Evolutionary conservation across 1,139 yeast species (phyloP).

Genomic region (Yamadazyma diddensiae): DNA sequence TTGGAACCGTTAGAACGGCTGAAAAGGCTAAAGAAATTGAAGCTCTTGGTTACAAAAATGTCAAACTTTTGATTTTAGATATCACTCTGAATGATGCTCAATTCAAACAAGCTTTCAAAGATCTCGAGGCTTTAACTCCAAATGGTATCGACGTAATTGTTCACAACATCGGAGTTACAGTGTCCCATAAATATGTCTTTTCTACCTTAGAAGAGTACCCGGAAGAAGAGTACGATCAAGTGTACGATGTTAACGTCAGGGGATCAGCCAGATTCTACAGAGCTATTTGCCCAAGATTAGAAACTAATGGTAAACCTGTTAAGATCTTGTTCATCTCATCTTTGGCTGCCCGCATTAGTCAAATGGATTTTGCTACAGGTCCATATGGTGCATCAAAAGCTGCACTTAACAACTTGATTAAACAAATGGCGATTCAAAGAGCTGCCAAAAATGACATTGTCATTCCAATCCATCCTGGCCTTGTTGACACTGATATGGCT

Average conservation of each 20-base stretch:
- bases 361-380: slow-evolving; percentile 2
- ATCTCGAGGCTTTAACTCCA: slow-evolving; percentile 10
- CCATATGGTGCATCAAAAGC: slow-evolving; percentile 5
- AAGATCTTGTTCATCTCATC: slow-evolving; percentile 25
- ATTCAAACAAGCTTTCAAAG: slow-evolving; percentile 3
- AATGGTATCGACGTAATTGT: slow-evolving; percentile 16
- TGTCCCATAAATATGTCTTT: background rate
- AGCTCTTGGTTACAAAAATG: slow-evolving; percentile 9
- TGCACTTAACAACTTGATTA: slow-evolving; percentile 3
- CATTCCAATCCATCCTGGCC: slow-evolving; percentile 50
- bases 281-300: slow-evolving; percentile 19
- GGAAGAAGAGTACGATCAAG: slow-evolving; percentile 14
- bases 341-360: slow-evolving; percentile 19
- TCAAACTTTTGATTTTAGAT: slow-evolving; percentile 13
- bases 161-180: slow-evolving; percentile 16
- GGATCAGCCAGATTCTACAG: slow-evolving; percentile 29
- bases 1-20: slow-evolving; percentile 18
- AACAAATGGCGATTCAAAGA: slow-evolving; percentile 5
- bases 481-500: slow-evolving; percentile 7
- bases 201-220: background rate
- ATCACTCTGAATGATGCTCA: slow-evolving; percentile 1
- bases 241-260: slow-evolving; percentile 23
- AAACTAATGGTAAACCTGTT: slow-evolving; percentile 17
- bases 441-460: slow-evolving; percentile 34
- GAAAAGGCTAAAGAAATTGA: slow-evolving; percentile 8